These are phyloP conservation scores for Fusarium newnesense DNA, from an alignment of 2,329 filamentous ascomycete genomes.

Conservation along the genomic window DNA sequence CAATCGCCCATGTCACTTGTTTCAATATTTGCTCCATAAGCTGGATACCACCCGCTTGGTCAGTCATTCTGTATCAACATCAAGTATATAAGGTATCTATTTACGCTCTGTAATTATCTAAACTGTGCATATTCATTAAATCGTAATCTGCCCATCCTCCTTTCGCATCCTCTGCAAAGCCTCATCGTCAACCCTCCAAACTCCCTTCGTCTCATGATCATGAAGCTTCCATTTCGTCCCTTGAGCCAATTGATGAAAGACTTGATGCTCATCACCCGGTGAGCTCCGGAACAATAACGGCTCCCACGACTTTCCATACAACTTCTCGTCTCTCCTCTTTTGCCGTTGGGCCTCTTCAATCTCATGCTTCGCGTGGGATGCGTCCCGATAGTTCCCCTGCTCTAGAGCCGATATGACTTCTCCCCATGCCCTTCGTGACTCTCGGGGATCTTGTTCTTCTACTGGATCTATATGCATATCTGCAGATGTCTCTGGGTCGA, in stretches of 20 bases:
- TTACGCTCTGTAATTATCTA: not conserved
- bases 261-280: not conserved
- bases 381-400: constrained; percentile 79
- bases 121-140: not conserved
- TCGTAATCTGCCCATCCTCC: not conserved
- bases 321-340: constrained; percentile 74
- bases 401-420: constrained; percentile 78
- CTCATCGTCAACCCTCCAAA: constrained; percentile 31
- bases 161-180: not conserved
- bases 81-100: not conserved
- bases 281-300: constrained; percentile 22
- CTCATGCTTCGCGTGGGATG: constrained; percentile 76
- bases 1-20: no score
- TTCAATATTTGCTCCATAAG: not conserved
- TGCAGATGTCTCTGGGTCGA: constrained; percentile 47
- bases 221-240: constrained; percentile 20
- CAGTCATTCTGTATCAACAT: no score
- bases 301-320: constrained; percentile 46
- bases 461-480: constrained; percentile 46
- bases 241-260: constrained; percentile 18
- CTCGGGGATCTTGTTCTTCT: constrained; percentile 80
- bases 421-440: constrained; percentile 82
- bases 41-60: not conserved
- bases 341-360: constrained; percentile 86
- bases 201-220: constrained; percentile 28